These are phyloP conservation scores for Zymoseptoria passerinii DNA, from an alignment of 2,329 filamentous ascomycete genomes.

Conservation along the genomic window DNA sequence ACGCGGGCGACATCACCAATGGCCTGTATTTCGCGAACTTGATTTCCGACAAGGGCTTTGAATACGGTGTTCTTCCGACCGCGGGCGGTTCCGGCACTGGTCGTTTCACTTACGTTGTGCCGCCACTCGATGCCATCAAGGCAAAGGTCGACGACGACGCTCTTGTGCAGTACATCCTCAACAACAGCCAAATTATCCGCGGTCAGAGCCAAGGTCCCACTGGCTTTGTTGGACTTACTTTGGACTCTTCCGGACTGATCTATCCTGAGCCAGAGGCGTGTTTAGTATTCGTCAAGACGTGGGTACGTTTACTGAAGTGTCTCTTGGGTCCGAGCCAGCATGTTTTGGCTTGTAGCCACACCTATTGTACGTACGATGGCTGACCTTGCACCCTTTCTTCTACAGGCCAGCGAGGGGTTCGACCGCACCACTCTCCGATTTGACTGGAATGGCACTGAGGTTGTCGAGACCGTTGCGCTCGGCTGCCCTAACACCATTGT, in stretches of 20 bases:
- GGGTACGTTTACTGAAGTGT: not conserved
- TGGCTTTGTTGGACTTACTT: not conserved
- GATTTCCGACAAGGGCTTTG: slow-evolving; percentile 24
- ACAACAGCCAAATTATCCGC: slow-evolving; percentile 31
- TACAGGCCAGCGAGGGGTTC: slow-evolving; percentile 38
- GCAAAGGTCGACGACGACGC: slow-evolving; percentile 24
- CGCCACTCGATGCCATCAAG: slow-evolving; percentile 38
- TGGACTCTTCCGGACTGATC: slow-evolving; percentile 16
- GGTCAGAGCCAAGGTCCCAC: slow-evolving; percentile 5
- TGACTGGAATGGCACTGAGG: slow-evolving; percentile 36
- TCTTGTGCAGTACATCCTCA: slow-evolving; percentile 40
- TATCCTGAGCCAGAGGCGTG: slow-evolving; percentile 34
- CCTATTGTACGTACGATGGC: not conserved
- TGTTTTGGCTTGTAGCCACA: not conserved
- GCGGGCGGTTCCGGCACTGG: slow-evolving; percentile 37
- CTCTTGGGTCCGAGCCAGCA: not conserved
- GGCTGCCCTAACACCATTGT: slow-evolving; percentile 26
- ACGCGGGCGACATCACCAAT: slow-evolving; percentile 40
- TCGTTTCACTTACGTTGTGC: slow-evolving; percentile 32
- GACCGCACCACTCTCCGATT: slow-evolving; percentile 36
- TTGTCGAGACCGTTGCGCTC: slow-evolving; percentile 23
- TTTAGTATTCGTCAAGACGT: slow-evolving; percentile 52
- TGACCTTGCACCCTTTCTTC: slow-evolving; percentile 26
- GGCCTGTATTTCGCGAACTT: slow-evolving; percentile 37
- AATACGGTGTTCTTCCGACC: slow-evolving; percentile 38